Base-by-base conservation (phyloP, 2,329 filamentous ascomycete genomes). In the Fusarium fujikuroi region DNA sequence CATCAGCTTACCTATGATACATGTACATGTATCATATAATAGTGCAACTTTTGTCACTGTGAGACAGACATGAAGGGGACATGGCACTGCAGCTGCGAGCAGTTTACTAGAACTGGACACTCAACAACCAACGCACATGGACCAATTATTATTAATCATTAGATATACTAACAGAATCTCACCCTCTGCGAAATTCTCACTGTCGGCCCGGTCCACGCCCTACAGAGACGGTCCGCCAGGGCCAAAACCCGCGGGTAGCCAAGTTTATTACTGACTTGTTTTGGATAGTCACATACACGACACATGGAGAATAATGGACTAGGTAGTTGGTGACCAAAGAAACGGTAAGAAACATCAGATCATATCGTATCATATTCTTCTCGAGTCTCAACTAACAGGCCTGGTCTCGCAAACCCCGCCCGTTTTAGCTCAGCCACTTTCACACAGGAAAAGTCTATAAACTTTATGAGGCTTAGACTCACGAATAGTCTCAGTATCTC, bases 221-320 rank as follows among this genome's bases (percentile, higher is more conserved):
- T 34, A 58, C 62, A 40, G 34, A 47, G 34, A 56, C 44, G 52
- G 52, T 66, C 52, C 52, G 52, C 57, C 64, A 44, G 64, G 42
- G 34, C 32, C 32, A 37, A 28, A 37, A 23, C 7, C 43, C 25
- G n/a, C 32, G n/a, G 32, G 28, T 19, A 30, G 56, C 56, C 56
- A 59, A 50, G 56, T 59, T 32, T 16, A 36, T 56, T 60, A 44
- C 52, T 66, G 44, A 4, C 28, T 39, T 12, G 23, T 59, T 59
- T 30, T 49, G 43, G 56, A 37, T 59, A 49, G 21, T 14, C 42
- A 49, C 42, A 47, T 49, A 37, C 23, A n/a, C 14, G 23, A 37
- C n/a, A 19, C 23, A 39, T 16, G 15, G 19, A 28, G 21, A 16
- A n/a, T 18, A 28, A 21, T 12, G 12, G 9, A 39, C 23, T n/a